Evolutionary conservation across 2,329 filamentous ascomycete genomes (phyloP), one percentile per base, ranked within the genome.

Genomic region (Fusarium agapanthi): DNA sequence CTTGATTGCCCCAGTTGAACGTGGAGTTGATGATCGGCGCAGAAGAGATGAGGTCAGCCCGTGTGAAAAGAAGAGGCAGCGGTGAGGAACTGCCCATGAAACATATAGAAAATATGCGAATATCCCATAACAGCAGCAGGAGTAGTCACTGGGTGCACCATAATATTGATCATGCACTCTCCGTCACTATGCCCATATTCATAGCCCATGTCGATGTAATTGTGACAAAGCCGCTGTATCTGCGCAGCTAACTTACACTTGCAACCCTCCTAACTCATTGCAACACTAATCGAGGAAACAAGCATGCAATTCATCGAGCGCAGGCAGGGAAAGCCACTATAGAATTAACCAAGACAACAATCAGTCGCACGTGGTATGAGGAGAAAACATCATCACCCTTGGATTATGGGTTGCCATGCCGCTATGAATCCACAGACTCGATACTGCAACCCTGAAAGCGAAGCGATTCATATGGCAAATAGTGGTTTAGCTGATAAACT

Each of bases 31-130:
- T 65, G 51, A 40, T 47, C 56, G 22, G 18, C 51, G 32, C 37
- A 48, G 55, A 54, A 38, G 58, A 56, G 32, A 51, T 48, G 37
- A 58, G 40, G 48, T 51, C 60, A 50, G 50, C 56, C 32, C 44
- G 32, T 35, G 38, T 66, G 20, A 45, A 61, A 28, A 54, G 54
- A 50, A 61, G 54, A 40, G 59, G 59, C 64, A 47, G 69, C 69
- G 69, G 69, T 72, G 69, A 72, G 65, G 35, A 67, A 61, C 63
- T 54, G 70, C 63, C 72, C 68, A 68, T 43, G 47, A 30, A 71
- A 43, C n/a, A 47, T 32, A 41, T 54, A 51, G 45, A 59, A 50
- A 59, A 48, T 61, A 47, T 64, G 56, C 22, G 22, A 59, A 60
- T 30, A 13, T n/a, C 50, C 40, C 60, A 67, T 44, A 43, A 55